phyloP scores from a whole-genome alignment of 106 monocot species.

The Dendrobium catenatum region DNA sequence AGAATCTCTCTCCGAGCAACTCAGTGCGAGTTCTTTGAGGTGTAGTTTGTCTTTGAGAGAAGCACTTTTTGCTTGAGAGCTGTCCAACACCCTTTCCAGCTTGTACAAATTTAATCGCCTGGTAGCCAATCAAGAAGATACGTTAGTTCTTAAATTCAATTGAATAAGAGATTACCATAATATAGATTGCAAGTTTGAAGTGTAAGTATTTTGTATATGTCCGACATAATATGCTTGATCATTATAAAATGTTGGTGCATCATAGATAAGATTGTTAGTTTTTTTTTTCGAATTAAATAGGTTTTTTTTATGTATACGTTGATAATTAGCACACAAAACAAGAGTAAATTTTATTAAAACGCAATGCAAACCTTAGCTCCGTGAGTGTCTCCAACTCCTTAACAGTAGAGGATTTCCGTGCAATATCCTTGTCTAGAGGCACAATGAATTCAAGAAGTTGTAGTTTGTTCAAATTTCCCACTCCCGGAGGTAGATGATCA shows the following conservation, averaged over 20 bases:
- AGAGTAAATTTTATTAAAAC: background rate
- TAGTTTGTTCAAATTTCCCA: background rate
- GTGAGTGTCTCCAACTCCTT: background rate
- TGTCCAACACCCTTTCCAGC: constrained; percentile 11
- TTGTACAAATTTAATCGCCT: background rate
- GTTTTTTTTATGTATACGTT: too few species aligned
- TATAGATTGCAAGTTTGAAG: too few species aligned
- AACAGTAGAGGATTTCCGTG: background rate
- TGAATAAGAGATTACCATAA: too few species aligned
- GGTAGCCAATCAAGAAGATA: background rate
- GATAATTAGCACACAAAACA: background rate
- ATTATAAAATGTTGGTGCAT: too few species aligned
- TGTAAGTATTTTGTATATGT: too few species aligned
- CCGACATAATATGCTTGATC: too few species aligned
- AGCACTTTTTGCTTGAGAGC: constrained; percentile 1
- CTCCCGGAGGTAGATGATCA: background rate
- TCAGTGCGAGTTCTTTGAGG: background rate
- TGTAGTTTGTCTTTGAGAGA: background rate
- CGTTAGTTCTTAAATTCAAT: background rate
- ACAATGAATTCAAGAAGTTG: background rate
- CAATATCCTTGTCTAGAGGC: background rate
- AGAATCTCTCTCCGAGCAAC: background rate
- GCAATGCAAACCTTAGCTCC: background rate
- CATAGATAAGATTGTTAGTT: background rate
- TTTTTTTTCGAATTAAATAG: too few species aligned